Conservation (phyloP, 2,329 filamentous ascomycete genomes). For the Diaporthe vexans region DNA sequence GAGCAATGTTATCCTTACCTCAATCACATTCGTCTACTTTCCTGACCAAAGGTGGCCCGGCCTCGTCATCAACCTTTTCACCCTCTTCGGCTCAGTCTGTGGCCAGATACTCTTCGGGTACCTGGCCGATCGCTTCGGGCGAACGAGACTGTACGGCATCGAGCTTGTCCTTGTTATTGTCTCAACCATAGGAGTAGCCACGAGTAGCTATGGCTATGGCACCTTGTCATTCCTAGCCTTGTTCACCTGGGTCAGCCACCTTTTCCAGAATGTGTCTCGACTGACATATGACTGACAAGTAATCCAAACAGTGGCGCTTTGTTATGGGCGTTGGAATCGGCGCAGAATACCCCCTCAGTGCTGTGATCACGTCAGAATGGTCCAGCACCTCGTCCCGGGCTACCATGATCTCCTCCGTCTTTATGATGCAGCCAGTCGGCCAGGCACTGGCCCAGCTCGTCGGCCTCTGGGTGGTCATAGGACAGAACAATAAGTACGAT, state of each 20-base stretch:
- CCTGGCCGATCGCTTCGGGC: slow-evolving; percentile 67
- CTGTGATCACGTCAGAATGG: slow-evolving; percentile 78
- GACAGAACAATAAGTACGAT: slow-evolving; percentile 57
- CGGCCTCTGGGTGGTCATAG: slow-evolving; percentile 66
- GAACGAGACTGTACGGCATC: slow-evolving; percentile 69
- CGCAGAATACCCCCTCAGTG: slow-evolving; percentile 77
- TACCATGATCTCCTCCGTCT: slow-evolving; percentile 77
- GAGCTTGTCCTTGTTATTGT: slow-evolving; percentile 69
- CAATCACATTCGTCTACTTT: slow-evolving; percentile 67
- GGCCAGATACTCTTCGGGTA: slow-evolving; percentile 68
- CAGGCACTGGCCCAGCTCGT: slow-evolving; percentile 76
- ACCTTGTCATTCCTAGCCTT: slow-evolving; percentile 65
- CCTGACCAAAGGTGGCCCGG: slow-evolving; percentile 61
- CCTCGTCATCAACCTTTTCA: slow-evolving; percentile 66
- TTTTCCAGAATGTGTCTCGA: neutral
- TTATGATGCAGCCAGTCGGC: slow-evolving; percentile 78
- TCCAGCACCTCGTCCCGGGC: slow-evolving; percentile 73
- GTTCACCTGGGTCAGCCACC: slow-evolving; percentile 60
- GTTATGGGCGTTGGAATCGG: slow-evolving; percentile 72
- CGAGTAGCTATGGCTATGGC: slow-evolving; percentile 63
- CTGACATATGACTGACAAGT: neutral
- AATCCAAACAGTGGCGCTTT: slow-evolving; percentile 60
- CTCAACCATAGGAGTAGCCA: slow-evolving; percentile 70
- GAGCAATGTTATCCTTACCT: slow-evolving; percentile 67
- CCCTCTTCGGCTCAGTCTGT: slow-evolving; percentile 65